Base-by-base conservation (phyloP, 1,139 yeast genomes). In the Hanseniaspora gamundiae region DNA sequence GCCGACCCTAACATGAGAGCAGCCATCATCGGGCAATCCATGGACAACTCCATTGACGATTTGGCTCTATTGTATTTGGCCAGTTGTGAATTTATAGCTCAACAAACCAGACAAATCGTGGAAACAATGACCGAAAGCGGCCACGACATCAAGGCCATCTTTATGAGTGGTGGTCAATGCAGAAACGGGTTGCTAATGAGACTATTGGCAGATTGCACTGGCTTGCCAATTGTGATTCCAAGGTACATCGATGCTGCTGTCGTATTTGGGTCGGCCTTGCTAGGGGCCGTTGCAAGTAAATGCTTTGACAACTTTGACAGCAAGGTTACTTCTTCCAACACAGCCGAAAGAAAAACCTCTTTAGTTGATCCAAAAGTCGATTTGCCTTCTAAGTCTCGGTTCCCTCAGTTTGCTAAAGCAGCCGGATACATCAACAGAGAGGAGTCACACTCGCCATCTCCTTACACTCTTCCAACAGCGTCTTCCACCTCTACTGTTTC, bases 131-230 rank as follows among this genome's bases (percentile, higher is more conserved):
- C 77, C 55, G 66, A 71, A 45, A 70, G 81, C 3, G 98, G 98
- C 5, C 95, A 88, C 66, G 54, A 69, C 19, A 76, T 91, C 50
- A 75, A 73, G 33, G 74, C 86, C 40, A 78, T 91, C 49, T 91
- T 80, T 65, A 80, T 91, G 78, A 80, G 94, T 52, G 98, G 98
- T 46, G 97, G 98, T 26, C 98, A 91, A 64, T 87, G 96, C 64
- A 76, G 96, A 60, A 91, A 91, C 63, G 82, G 86, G 17, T 68
- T 91, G 51, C 70, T 91, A 51, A 87, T 93, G 78, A 74, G 94
- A 66, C 68, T 88, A 49, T 72, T 91, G 62, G 95, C 97, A 2
- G 94, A 91, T 55, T 83, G 94, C 58, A 86, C 96, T 1, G 94
- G 94, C 3, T 70, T 82, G 65, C 94, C 96, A n/a, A 78, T 91